Base-by-base conservation (phyloP, 768 basidiomycete species). In the Cystobasidium onofrii region DNA sequence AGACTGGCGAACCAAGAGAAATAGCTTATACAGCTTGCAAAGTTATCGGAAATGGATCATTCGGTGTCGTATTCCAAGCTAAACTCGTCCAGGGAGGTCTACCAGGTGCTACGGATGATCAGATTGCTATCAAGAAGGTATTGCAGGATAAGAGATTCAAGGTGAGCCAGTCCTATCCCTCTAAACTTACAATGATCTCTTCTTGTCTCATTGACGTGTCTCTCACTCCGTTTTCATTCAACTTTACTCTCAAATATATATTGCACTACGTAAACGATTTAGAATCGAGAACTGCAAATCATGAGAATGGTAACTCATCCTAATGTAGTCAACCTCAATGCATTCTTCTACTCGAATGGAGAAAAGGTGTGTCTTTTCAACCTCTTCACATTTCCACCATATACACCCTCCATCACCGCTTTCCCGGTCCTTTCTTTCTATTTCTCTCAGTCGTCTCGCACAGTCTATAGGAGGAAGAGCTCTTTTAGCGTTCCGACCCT, bases 121-220 rank as follows among this genome's bases (percentile, higher is more conserved):
- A 97, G 78, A 96, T 99, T 80, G 96, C 96, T 63, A 99, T 99
- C 86, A 99, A 99, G 91, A 98, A 97, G 85, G 96, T 99, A 64
- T 83, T 99, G 75, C 96, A 99, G 85, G 96, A 99, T 84, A 99
- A 99, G 86, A 88, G 96, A 78, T 99, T 99, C 90, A 99, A 99
- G 91, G 95, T 94, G 75, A 76, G 86, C 83, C n/a, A n/a, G n/a
- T n/a, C n/a, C n/a, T n/a, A n/a, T n/a, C n/a, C n/a, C n/a, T n/a
- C n/a, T n/a, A n/a, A n/a, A n/a, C n/a, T n/a, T n/a, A n/a, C n/a
- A n/a, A n/a, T n/a, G n/a, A n/a, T n/a, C n/a, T n/a, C n/a, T n/a
- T n/a, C n/a, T n/a, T n/a, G n/a, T n/a, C n/a, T n/a, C n/a, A n/a
- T n/a, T n/a, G n/a, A n/a, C n/a, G n/a, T n/a, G n/a, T n/a, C n/a